Percentiles rank a stretch among this genome's conserved stretches.
Evolutionary conservation across 768 basidiomycete genomes (phyloP).

Genomic region (Boletus pseudopeckii): DNA sequence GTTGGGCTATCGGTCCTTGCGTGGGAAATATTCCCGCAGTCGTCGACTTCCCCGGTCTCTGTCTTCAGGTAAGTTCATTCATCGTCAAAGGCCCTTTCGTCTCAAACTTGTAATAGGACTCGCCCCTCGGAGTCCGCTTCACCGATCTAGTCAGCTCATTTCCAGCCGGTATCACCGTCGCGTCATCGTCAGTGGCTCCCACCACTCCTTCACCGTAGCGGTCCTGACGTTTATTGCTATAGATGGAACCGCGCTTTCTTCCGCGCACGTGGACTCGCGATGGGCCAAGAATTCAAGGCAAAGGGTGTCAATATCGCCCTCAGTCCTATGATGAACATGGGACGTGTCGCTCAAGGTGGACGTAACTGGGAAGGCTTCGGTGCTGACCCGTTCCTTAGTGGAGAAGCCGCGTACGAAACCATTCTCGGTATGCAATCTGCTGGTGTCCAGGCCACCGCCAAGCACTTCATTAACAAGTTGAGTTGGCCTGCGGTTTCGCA

Average conservation of each 20-base stretch:
- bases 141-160: constrained; percentile 74
- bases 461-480: constrained; percentile 72
- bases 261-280: constrained; percentile 67
- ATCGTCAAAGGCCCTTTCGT: background rate
- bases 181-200: constrained; percentile 58
- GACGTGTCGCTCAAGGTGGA: constrained; percentile 72
- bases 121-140: constrained; percentile 74
- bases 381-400: constrained; percentile 82
- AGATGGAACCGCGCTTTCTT: constrained; percentile 79
- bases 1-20: constrained; percentile 52
- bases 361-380: constrained; percentile 97
- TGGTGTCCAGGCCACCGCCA: constrained; percentile 88
- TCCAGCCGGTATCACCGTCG: constrained; percentile 81
- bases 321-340: constrained; percentile 86
- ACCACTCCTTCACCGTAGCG: background rate
- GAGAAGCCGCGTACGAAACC: constrained; percentile 74
- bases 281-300: constrained; percentile 78
- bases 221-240: background rate
- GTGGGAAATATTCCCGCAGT: constrained; percentile 66
- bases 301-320: constrained; percentile 85
- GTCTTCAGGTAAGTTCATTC: constrained; percentile 52
- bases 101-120: constrained; percentile 42
- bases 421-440: constrained; percentile 74
- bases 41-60: constrained; percentile 60
- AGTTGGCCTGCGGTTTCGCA: constrained; percentile 29